Conservation (phyloP, 768 basidiomycete species). For the Sutorius australiensis region DNA sequence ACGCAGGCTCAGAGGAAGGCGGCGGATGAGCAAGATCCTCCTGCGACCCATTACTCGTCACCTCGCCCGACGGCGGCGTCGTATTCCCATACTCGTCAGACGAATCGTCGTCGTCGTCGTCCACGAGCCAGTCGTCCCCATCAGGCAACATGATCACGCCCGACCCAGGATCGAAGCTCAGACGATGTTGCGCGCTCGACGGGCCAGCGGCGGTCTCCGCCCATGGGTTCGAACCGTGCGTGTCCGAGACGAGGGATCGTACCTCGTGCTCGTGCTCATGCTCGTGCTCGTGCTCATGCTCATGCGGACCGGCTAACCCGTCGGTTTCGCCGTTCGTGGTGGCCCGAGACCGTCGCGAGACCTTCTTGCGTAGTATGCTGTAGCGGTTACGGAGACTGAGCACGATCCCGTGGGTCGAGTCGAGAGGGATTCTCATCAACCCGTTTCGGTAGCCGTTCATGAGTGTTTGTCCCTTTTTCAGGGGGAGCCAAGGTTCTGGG, state of each 20-base stretch:
- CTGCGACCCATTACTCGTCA: slow-evolving; percentile 13
- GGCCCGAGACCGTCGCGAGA: slow-evolving; percentile 10
- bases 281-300: too few species aligned
- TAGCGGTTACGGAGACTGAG: slow-evolving; percentile 76
- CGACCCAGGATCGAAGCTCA: slow-evolving; percentile 82
- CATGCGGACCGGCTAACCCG: neutral
- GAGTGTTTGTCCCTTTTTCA: slow-evolving; percentile 77
- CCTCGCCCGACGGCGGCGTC: slow-evolving; percentile 26
- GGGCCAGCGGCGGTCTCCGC: slow-evolving; percentile 36
- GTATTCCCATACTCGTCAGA: slow-evolving; percentile 42
- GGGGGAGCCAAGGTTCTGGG: slow-evolving; percentile 91
- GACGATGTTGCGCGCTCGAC: slow-evolving; percentile 33
- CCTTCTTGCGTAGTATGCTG: slow-evolving; percentile 45
- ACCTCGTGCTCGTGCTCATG: slow-evolving; percentile 3
- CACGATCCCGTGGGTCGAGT: slow-evolving; percentile 65
- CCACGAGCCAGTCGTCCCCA: slow-evolving; percentile 59
- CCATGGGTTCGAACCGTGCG: slow-evolving; percentile 54
- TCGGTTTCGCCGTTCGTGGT: slow-evolving; percentile 6
- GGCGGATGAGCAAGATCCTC: slow-evolving; percentile 20
- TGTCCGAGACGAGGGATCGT: slow-evolving; percentile 26
- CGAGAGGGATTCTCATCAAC: slow-evolving; percentile 35
- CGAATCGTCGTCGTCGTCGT: slow-evolving; percentile 44
- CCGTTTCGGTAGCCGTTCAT: slow-evolving; percentile 48
- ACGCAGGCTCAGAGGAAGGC: slow-evolving; percentile 28
- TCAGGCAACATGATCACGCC: slow-evolving; percentile 90